Evolutionary conservation across 306 rosid species (phyloP).

Genomic region (Cajanus cajan): DNA sequence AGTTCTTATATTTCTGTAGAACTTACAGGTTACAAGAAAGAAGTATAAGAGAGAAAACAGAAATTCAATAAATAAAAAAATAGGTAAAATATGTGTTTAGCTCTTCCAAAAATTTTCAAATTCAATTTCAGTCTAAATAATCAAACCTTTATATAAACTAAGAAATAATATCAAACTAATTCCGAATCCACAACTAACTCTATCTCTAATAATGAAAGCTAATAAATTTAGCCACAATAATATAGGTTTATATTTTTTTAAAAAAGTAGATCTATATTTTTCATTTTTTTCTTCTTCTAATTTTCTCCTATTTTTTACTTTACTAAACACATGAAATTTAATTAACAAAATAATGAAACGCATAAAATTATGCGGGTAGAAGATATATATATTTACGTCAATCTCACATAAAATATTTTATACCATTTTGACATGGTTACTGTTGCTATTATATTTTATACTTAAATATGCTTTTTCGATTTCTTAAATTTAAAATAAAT

Average conservation of each 20-base stretch:
- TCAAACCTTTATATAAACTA: too few species aligned
- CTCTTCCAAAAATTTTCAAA: too few species aligned
- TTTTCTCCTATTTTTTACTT: neutral
- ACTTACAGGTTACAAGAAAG: too few species aligned
- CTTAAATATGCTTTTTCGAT: too few species aligned
- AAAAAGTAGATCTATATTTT: neutral
- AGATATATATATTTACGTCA: neutral
- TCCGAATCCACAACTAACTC: too few species aligned
- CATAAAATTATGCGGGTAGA: neutral
- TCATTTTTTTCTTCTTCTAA: neutral
- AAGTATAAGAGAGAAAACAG: too few species aligned
- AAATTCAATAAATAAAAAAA: too few species aligned
- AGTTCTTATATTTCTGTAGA: too few species aligned
- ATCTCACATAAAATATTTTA: neutral
- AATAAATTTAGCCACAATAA: neutral
- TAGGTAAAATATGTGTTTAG: too few species aligned
- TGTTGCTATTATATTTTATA: neutral
- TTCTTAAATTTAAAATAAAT: too few species aligned
- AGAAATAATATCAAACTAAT: too few species aligned
- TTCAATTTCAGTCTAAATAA: too few species aligned
- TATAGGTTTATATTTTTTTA: neutral
- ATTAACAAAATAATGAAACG: neutral
- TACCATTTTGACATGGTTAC: neutral
- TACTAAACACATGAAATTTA: neutral
- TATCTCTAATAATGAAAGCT: neutral